Conservation (phyloP, 768 basidiomycete genomes). For the Boletus speciosus region DNA sequence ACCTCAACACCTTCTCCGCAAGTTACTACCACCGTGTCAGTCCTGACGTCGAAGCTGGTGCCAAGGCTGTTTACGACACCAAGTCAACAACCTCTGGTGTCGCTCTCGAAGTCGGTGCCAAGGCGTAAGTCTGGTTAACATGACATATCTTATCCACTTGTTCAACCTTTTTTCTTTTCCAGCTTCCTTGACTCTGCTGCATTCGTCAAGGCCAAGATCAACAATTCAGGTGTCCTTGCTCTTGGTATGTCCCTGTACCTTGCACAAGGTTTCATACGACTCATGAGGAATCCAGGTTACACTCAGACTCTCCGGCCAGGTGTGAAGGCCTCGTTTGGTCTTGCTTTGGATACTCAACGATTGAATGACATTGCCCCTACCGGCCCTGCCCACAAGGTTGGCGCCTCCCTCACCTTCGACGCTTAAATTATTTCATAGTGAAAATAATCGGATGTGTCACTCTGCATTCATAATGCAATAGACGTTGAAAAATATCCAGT, state of each 20-base stretch:
- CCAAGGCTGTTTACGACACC: constrained; percentile 94
- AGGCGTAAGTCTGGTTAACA: constrained; percentile 60
- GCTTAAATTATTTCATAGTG: constrained; percentile 39
- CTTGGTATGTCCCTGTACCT: constrained; percentile 50
- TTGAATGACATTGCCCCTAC: constrained; percentile 66
- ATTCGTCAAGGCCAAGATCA: constrained; percentile 98
- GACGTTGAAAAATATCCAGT: background rate
- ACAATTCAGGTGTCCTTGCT: constrained; percentile 88
- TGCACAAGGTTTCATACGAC: background rate
- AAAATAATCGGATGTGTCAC: constrained; percentile 13
- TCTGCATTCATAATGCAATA: constrained; percentile 14
- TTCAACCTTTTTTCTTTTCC: background rate
- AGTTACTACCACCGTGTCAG: constrained; percentile 98
- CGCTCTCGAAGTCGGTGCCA: constrained; percentile 90
- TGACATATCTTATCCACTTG: background rate
- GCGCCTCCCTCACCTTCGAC: constrained; percentile 73
- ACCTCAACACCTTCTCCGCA: constrained; percentile 89
- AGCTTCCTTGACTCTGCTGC: constrained; percentile 85
- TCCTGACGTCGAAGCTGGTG: constrained; percentile 89
- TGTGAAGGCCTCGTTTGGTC: constrained; percentile 89
- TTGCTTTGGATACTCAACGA: constrained; percentile 92
- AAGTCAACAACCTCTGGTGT: constrained; percentile 86
- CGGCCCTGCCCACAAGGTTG: constrained; percentile 82
- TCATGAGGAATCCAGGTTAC: constrained; percentile 52
- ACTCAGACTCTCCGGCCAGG: constrained; percentile 93